Evolutionary conservation across 495 filamentous ascomycete species (phyloP).

Genomic region (Chlorociboria aeruginascens): DNA sequence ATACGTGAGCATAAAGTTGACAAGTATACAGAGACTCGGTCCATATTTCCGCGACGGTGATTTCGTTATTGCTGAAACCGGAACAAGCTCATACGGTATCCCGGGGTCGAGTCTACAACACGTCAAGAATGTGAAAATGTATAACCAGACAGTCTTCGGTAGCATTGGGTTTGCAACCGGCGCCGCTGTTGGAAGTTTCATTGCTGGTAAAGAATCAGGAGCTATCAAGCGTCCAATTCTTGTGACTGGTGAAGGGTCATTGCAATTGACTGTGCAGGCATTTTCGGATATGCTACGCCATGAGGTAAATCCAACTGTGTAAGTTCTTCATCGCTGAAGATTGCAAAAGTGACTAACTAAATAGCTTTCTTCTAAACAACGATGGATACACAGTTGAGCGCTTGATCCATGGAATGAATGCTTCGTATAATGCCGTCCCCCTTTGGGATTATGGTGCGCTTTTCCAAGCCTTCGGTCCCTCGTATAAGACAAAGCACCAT

Average conservation of each 20-base stretch:
- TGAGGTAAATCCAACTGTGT: slow-evolving; percentile 24
- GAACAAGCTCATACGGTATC: slow-evolving; percentile 27
- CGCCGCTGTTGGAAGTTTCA: slow-evolving; percentile 22
- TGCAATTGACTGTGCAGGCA: slow-evolving; percentile 31
- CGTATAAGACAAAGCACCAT: slow-evolving; percentile 20
- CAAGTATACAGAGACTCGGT: slow-evolving; percentile 7
- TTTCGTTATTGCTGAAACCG: slow-evolving; percentile 36
- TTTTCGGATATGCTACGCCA: slow-evolving; percentile 25
- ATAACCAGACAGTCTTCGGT: slow-evolving; percentile 29
- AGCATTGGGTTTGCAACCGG: slow-evolving; percentile 31
- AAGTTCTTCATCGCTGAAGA: slow-evolving; percentile 2
- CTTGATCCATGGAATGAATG: slow-evolving; percentile 33
- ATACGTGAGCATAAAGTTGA: neutral
- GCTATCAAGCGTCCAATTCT: slow-evolving; percentile 24
- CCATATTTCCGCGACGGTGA: slow-evolving; percentile 34
- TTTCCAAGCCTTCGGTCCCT: slow-evolving; percentile 27
- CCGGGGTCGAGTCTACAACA: slow-evolving; percentile 14
- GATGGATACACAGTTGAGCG: slow-evolving; percentile 42
- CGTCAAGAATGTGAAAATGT: slow-evolving; percentile 17
- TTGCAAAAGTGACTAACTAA: neutral
- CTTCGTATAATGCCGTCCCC: slow-evolving; percentile 33
- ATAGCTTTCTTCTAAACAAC: slow-evolving; percentile 35
- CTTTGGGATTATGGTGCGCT: slow-evolving; percentile 31
- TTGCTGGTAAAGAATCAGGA: slow-evolving; percentile 23
- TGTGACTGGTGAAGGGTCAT: slow-evolving; percentile 29